Evolutionary conservation across 73 alveolate species (phyloP).

Genomic region (Paramecium pentaurelia): DNA sequence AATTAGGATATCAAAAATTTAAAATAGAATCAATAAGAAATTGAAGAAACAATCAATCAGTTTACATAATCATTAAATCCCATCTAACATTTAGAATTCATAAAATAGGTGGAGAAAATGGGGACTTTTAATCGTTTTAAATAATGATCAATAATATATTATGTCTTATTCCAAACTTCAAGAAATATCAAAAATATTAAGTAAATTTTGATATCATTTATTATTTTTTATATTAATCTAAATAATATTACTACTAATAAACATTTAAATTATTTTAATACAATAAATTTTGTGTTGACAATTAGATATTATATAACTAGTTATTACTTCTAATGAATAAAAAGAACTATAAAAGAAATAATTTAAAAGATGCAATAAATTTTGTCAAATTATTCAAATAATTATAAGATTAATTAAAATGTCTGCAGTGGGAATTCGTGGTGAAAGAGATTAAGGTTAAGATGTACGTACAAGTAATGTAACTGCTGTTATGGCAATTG

Average conservation of each 20-base stretch:
- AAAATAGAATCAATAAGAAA: background rate
- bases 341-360: background rate
- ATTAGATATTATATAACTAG: too few species aligned
- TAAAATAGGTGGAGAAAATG: background rate
- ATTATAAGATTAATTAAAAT: background rate
- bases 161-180: background rate
- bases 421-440: conserved; percentile 84
- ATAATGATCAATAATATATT: background rate
- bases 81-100: conserved; percentile 13
- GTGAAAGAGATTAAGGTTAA: conserved; percentile 94
- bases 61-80: conserved; percentile 5
- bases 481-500: conserved; percentile 87
- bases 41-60: background rate
- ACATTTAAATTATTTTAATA: too few species aligned
- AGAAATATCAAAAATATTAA: background rate
- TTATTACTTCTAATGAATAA: too few species aligned
- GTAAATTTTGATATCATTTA: background rate
- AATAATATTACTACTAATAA: too few species aligned
- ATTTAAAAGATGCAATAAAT: background rate
- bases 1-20: background rate
- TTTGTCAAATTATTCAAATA: background rate
- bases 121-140: conserved; percentile 9
- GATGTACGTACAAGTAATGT: conserved; percentile 91
- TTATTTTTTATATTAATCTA: background rate
- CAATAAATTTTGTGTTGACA: too few species aligned